Percentiles rank a stretch among this genome's conserved stretches.
Conservation (phyloP, 306 rosid species). For the Cucumis melo region DNA sequence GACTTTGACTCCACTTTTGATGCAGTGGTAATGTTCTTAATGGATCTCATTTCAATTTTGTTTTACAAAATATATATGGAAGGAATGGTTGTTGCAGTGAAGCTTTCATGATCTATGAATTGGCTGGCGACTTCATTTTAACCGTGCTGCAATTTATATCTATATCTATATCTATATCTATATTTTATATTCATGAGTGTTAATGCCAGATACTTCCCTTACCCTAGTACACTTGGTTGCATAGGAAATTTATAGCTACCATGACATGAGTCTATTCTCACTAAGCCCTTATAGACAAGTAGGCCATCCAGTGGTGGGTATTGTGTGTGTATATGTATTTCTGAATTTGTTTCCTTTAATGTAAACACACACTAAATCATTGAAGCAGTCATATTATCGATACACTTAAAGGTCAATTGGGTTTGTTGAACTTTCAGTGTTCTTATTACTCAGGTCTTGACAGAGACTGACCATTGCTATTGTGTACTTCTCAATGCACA, state of each 20-base stretch:
- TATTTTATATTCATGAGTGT: background rate
- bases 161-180: background rate
- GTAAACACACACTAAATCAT: background rate
- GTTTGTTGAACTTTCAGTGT: constrained; percentile 1
- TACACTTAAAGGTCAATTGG: background rate
- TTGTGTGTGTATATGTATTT: background rate
- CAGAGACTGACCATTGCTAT: constrained; percentile 86
- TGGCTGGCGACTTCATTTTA: background rate
- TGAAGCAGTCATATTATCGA: background rate
- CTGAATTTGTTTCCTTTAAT: background rate
- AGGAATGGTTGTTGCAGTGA: background rate
- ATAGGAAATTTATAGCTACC: background rate
- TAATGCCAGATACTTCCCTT: background rate
- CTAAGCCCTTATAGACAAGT: background rate
- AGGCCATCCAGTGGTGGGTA: background rate
- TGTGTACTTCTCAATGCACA: constrained; percentile 96
- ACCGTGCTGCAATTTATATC: background rate
- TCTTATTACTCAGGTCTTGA: constrained; percentile 57
- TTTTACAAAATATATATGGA: background rate
- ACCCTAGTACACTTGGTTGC: background rate
- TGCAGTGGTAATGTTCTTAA: constrained; percentile 67
- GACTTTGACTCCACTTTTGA: constrained; percentile 99
- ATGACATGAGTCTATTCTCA: background rate
- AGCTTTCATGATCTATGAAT: background rate
- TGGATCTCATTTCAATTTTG: constrained; percentile 3